Evolutionary conservation across 2,329 filamentous ascomycete species (phyloP).

Genomic region (Trichoderma arundinaceum): DNA sequence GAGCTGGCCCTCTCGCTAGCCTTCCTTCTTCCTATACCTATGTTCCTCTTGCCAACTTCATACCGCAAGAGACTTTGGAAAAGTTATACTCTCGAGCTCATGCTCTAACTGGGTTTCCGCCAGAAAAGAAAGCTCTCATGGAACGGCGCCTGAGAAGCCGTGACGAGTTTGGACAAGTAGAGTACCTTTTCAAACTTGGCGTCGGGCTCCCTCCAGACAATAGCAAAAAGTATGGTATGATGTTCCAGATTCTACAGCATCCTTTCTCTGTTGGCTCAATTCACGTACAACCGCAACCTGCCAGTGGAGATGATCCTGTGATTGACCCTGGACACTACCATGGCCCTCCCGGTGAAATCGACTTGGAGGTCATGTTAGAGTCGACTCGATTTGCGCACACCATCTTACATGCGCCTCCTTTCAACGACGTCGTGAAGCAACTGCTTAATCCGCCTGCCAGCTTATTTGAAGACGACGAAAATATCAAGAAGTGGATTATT

Average conservation of each 20-base stretch:
- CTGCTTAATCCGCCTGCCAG: conserved; percentile 35
- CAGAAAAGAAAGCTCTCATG: conserved; percentile 41
- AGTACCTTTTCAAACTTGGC: conserved; percentile 56
- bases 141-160: conserved; percentile 42
- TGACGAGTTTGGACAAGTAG: conserved; percentile 51
- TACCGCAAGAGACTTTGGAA: conserved; percentile 38
- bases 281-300: conserved; percentile 45
- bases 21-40: conserved; percentile 52
- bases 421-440: conserved; percentile 46
- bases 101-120: conserved; percentile 33
- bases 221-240: conserved; percentile 54
- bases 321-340: conserved; percentile 53
- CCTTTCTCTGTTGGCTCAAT: conserved; percentile 56
- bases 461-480: conserved; percentile 32
- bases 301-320: conserved; percentile 40
- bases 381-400: conserved; percentile 49
- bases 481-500: conserved; percentile 39
- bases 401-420: conserved; percentile 47
- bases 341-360: conserved; percentile 48
- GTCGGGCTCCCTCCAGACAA: conserved; percentile 51
- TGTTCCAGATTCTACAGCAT: conserved; percentile 58
- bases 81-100: conserved; percentile 36
- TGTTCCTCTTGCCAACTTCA: conserved; percentile 47
- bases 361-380: conserved; percentile 51
- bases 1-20: conserved; percentile 47